Percentiles rank a stretch among this genome's conserved stretches.
Evolutionary conservation across 208 protist genomes (phyloP).

Genomic region (Acanthamoeba castellanii): DNA sequence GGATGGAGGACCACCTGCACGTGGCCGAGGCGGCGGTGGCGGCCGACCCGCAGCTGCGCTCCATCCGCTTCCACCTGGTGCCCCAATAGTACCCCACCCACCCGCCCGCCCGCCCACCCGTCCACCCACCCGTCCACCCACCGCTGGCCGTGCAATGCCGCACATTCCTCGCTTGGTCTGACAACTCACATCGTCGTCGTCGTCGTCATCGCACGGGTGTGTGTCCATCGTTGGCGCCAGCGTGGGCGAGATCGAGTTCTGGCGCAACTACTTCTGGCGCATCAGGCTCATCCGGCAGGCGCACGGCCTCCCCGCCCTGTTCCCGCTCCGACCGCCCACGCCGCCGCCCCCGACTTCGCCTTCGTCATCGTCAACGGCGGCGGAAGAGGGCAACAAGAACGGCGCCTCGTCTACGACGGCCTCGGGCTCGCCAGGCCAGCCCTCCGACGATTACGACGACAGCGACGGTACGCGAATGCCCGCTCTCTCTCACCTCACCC

Average conservation of each 20-base stretch:
- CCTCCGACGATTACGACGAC: too few species aligned
- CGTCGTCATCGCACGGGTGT: too few species aligned
- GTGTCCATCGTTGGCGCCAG: too few species aligned
- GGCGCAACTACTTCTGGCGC: conserved; percentile 33
- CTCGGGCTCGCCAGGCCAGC: too few species aligned
- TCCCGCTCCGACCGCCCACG: neutral
- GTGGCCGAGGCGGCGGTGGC: neutral
- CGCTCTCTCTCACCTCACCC: too few species aligned
- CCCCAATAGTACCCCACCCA: neutral
- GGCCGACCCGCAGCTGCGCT: neutral
- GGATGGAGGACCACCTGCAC: neutral
- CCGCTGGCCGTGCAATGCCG: too few species aligned
- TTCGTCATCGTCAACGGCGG: neutral
- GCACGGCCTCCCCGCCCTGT: neutral
- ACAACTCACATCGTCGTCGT: too few species aligned
- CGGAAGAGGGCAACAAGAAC: too few species aligned
- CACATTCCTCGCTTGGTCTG: too few species aligned
- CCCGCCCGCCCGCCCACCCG: neutral
- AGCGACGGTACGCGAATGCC: too few species aligned
- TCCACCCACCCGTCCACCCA: neutral
- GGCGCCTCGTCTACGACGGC: too few species aligned
- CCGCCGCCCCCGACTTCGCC: neutral
- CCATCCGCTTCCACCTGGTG: conserved; percentile 1
- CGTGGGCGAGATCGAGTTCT: neutral
- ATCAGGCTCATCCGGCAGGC: neutral